Conservation (phyloP, 495 filamentous ascomycete species). For the Trichoderma reesei region DNA sequence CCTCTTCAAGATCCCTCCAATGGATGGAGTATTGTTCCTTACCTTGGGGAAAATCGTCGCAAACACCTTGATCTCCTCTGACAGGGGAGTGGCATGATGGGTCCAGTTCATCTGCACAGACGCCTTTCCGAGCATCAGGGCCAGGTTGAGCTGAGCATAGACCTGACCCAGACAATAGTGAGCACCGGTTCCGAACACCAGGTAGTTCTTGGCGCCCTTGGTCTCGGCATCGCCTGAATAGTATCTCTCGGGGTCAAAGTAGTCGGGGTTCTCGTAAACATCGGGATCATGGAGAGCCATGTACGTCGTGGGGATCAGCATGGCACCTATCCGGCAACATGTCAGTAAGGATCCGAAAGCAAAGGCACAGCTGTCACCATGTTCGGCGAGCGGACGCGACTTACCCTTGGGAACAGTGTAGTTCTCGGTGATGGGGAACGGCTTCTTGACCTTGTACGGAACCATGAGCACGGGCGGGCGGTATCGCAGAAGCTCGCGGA, state of each 20-base stretch:
- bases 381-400: conserved; percentile 9
- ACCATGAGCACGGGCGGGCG: conserved; percentile 97
- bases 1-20: neutral
- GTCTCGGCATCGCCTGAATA: conserved; percentile 78
- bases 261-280: conserved; percentile 80
- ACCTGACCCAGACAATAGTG: conserved; percentile 96
- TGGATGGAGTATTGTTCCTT: conserved; percentile 36
- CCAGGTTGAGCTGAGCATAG: conserved; percentile 85
- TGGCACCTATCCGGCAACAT: conserved; percentile 46
- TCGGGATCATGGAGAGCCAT: conserved; percentile 89
- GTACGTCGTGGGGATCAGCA: conserved; percentile 88
- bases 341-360: neutral
- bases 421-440: conserved; percentile 80
- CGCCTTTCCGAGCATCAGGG: conserved; percentile 90
- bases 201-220: conserved; percentile 88
- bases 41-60: conserved; percentile 97
- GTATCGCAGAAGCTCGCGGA: conserved; percentile 90
- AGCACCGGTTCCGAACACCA: conserved; percentile 92
- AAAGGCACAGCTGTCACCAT: too few relatives aligned
- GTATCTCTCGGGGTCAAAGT: conserved; percentile 87
- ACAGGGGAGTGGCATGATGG: conserved; percentile 67
- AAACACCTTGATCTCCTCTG: conserved; percentile 96
- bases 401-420: conserved; percentile 80
- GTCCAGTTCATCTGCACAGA: conserved; percentile 83
- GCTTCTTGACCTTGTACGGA: conserved; percentile 89